These are phyloP conservation scores for Daphne laureola DNA, from an alignment of 441 rosid genomes.

Conservation along the genomic window DNA sequence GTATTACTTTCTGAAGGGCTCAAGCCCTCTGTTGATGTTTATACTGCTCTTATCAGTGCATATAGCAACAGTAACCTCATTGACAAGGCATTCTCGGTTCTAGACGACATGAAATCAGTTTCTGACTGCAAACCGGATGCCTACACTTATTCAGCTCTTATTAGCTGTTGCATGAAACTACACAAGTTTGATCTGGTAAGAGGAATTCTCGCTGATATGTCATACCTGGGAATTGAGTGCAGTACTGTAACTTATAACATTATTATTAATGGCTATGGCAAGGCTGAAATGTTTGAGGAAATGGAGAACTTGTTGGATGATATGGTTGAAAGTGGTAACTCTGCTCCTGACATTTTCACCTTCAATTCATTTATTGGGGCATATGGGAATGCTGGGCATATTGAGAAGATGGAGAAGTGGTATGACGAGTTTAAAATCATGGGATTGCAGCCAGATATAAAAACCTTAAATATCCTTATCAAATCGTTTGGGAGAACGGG, in stretches of 20 bases:
- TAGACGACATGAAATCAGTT: conserved; percentile 63
- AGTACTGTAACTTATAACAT: conserved; percentile 60
- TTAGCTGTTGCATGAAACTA: conserved; percentile 46
- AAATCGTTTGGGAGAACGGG: conserved; percentile 58
- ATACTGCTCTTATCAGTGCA: conserved; percentile 65
- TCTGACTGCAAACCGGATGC: conserved; percentile 68
- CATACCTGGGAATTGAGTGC: conserved; percentile 48
- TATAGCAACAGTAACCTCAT: conserved; percentile 52
- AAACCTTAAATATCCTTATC: conserved; percentile 63
- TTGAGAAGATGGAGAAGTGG: conserved; percentile 68
- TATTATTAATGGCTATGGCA: conserved; percentile 66
- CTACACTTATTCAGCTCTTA: conserved; percentile 54
- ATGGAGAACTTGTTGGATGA: conserved; percentile 57
- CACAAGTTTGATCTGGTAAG: conserved; percentile 43
- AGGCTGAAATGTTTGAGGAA: conserved; percentile 56
- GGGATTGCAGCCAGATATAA: conserved; percentile 55
- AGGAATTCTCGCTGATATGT: conserved; percentile 56
- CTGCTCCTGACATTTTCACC: conserved; percentile 62
- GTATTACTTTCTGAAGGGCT: conserved; percentile 62
- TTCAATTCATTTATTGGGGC: conserved; percentile 62
- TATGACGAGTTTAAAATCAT: conserved; percentile 60
- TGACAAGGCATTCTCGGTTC: conserved; percentile 40
- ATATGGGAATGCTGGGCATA: conserved; percentile 47
- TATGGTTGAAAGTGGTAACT: conserved; percentile 59
- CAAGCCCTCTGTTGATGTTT: conserved; percentile 65